Evolutionary conservation across 345 rosid genomes (phyloP).

Genomic region (Balakata baccata): DNA sequence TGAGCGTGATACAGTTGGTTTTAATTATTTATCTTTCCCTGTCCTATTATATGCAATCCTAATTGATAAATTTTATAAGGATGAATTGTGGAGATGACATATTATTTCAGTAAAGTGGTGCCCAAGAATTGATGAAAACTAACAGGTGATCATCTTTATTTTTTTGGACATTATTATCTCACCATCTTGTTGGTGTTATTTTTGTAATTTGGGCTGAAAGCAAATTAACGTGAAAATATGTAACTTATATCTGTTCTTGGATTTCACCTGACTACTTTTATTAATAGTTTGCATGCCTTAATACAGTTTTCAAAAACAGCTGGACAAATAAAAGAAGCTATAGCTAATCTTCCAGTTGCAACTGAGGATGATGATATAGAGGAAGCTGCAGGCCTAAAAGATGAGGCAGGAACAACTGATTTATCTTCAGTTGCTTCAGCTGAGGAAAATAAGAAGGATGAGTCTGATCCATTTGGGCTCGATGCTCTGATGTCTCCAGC

Average conservation of each 20-base stretch:
- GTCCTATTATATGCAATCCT: not conserved
- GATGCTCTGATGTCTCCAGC: conserved; percentile 55
- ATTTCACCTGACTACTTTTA: not conserved
- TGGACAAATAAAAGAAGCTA: conserved; percentile 54
- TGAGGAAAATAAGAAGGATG: conserved; percentile 43
- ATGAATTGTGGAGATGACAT: not conserved
- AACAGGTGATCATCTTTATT: not conserved
- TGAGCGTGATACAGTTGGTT: not conserved
- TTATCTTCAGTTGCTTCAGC: conserved; percentile 26
- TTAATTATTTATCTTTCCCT: not conserved
- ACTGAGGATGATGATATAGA: conserved; percentile 68
- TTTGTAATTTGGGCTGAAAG: not conserved
- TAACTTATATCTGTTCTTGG: not conserved
- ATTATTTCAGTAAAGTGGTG: not conserved
- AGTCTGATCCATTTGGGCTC: conserved; percentile 92
- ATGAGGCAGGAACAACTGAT: conserved; percentile 36
- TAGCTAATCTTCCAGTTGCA: conserved; percentile 66
- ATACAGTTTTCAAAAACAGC: conserved; percentile 79
- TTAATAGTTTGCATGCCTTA: not conserved
- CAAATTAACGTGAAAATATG: not conserved
- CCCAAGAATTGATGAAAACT: not conserved
- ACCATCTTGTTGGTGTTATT: not conserved
- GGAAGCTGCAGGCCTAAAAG: conserved; percentile 69
- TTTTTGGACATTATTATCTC: not conserved
- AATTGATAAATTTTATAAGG: not conserved